Conservation (phyloP, 2,329 filamentous ascomycete species). For the Aspergillus udagawae region DNA sequence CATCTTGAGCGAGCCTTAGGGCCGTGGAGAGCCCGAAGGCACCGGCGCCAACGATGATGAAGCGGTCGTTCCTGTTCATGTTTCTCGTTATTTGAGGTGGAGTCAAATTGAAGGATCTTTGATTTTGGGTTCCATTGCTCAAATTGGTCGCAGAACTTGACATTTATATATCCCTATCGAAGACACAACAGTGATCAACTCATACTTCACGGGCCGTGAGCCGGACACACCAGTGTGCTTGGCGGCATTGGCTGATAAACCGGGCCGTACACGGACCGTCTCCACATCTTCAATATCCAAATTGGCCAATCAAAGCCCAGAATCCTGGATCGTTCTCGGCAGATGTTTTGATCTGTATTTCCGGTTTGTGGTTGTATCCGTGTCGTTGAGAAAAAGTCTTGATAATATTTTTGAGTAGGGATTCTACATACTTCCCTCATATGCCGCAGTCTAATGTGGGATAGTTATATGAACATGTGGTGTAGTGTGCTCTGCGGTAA, state of each 20-base stretch:
- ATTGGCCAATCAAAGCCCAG: neutral
- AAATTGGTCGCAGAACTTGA: neutral
- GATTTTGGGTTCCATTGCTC: neutral
- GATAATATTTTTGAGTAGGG: too few relatives aligned
- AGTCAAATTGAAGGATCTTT: neutral
- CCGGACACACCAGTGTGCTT: neutral
- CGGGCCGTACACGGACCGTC: neutral
- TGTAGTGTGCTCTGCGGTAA: too few relatives aligned
- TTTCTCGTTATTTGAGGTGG: neutral
- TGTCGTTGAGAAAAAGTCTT: too few relatives aligned
- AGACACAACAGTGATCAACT: neutral
- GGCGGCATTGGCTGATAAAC: neutral
- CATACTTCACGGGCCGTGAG: neutral
- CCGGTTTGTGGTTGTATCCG: too few relatives aligned
- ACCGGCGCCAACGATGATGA: slow-evolving; percentile 27
- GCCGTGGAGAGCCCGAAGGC: slow-evolving; percentile 26
- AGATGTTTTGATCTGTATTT: too few relatives aligned
- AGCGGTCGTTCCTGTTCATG: slow-evolving; percentile 20
- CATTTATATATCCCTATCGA: neutral
- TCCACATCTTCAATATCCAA: neutral
- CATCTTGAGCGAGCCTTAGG: slow-evolving; percentile 21
- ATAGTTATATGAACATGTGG: too few relatives aligned
- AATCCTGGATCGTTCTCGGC: too few relatives aligned
- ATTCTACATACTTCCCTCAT: too few relatives aligned
- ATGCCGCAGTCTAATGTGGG: too few relatives aligned